Evolutionary conservation across 306 rosid genomes (phyloP).

Genomic region (Vigna angularis): DNA sequence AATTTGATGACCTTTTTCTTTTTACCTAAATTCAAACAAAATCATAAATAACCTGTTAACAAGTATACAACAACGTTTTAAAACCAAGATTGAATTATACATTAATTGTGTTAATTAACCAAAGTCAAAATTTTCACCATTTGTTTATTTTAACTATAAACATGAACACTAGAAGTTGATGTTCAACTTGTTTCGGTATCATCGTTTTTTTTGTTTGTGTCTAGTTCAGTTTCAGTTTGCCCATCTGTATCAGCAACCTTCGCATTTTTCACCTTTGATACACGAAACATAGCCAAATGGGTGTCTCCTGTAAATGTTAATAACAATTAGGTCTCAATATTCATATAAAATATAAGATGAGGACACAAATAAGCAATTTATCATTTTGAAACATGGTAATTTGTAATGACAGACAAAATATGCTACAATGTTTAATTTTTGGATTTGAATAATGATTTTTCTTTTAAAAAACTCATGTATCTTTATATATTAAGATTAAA

Average conservation of each 20-base stretch:
- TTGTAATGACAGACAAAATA: neutral
- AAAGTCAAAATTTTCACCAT: conserved; percentile 18
- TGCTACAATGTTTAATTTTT: neutral
- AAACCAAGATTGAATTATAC: neutral
- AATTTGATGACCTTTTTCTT: too few relatives aligned
- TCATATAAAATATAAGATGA: neutral
- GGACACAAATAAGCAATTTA: conserved; percentile 1
- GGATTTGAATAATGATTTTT: too few relatives aligned
- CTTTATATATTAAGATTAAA: too few relatives aligned
- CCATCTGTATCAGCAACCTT: conserved; percentile 47
- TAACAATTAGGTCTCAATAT: neutral
- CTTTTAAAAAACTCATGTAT: too few relatives aligned
- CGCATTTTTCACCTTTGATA: conserved; percentile 62
- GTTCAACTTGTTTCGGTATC: conserved; percentile 47
- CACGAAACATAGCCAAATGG: conserved; percentile 85
- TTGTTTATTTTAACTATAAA: conserved; percentile 31
- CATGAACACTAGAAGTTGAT: neutral
- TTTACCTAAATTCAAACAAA: neutral
- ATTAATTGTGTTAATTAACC: neutral
- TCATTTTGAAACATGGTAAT: neutral
- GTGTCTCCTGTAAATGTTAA: conserved; percentile 69
- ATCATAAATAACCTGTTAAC: neutral
- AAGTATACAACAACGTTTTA: neutral
- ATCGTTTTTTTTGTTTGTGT: conserved; percentile 42
- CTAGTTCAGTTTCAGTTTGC: conserved; percentile 49